Conservation (phyloP, 345 rosid species). For the Rubroshorea leprosula region DNA sequence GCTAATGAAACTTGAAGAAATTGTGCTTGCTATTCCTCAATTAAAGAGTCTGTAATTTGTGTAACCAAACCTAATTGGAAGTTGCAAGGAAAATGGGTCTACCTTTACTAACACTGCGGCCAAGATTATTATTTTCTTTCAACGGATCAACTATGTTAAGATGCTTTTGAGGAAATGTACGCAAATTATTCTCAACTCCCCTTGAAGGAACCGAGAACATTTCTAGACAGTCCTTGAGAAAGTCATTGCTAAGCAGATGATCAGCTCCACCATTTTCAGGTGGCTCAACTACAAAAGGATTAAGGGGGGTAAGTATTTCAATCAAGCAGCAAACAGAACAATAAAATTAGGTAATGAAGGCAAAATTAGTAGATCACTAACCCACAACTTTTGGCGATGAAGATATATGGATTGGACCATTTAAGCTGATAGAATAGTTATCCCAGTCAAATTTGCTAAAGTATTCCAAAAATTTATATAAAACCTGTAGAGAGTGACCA, state of each 20-base stretch:
- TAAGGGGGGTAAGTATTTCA: conserved; percentile 9
- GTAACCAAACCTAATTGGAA: no score
- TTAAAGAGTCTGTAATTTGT: no score
- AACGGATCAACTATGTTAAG: conserved; percentile 86
- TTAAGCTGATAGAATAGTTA: conserved; percentile 73
- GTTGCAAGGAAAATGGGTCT: not conserved
- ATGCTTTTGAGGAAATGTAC: conserved; percentile 58
- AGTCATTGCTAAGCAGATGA: conserved; percentile 56
- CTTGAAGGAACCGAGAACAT: conserved; percentile 51
- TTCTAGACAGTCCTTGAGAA: conserved; percentile 55
- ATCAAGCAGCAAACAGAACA: no score
- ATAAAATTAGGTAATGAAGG: not conserved
- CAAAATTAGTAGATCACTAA: conserved; percentile 25
- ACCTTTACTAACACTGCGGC: conserved; percentile 98
- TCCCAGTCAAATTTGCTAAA: conserved; percentile 98
- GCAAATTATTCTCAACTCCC: conserved; percentile 51
- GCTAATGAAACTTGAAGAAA: not conserved
- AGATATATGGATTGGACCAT: conserved; percentile 63
- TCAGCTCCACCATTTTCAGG: conserved; percentile 53
- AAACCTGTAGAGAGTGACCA: conserved; percentile 57
- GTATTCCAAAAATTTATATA: conserved; percentile 80
- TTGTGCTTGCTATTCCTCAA: no score
- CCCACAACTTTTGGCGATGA: conserved; percentile 63
- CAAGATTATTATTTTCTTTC: conserved; percentile 80
- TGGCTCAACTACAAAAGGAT: conserved; percentile 38